Percentiles rank a stretch among this genome's conserved stretches.
These are phyloP conservation scores for Mycena floridula DNA, from an alignment of 768 basidiomycete genomes.

Conservation along the genomic window DNA sequence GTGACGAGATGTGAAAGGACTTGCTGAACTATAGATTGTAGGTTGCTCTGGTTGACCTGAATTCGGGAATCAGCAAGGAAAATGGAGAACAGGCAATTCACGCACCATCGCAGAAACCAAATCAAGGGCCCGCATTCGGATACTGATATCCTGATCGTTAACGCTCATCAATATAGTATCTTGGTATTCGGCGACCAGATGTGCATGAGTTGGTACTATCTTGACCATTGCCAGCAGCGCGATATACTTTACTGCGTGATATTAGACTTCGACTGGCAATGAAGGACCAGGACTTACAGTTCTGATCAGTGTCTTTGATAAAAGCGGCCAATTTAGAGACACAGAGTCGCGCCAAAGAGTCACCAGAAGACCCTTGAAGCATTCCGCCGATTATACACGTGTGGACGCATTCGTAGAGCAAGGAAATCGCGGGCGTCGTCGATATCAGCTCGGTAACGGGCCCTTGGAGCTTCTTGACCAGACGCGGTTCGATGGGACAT, in stretches of 20 bases:
- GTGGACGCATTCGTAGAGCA: conserved; percentile 96
- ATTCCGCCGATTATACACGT: conserved; percentile 98
- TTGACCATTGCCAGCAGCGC: conserved; percentile 92
- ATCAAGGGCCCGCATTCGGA: conserved; percentile 93
- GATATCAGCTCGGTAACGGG: conserved; percentile 95
- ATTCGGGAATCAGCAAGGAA: conserved; percentile 2
- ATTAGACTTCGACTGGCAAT: neutral
- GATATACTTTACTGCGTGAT: conserved; percentile 88
- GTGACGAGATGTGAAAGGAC: conserved; percentile 80
- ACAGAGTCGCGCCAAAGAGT: conserved; percentile 78
- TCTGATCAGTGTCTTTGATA: conserved; percentile 90
- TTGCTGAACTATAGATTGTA: conserved; percentile 88
- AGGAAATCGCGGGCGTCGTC: conserved; percentile 90
- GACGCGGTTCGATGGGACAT: conserved; percentile 85
- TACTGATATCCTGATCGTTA: conserved; percentile 91
- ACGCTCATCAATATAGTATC: conserved; percentile 86
- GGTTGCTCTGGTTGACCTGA: conserved; percentile 76
- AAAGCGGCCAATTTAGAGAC: conserved; percentile 92
- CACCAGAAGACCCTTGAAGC: conserved; percentile 74
- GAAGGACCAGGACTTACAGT: conserved; percentile 52
- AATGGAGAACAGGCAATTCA: conserved; percentile 1
- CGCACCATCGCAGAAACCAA: conserved; percentile 88
- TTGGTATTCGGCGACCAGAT: conserved; percentile 87
- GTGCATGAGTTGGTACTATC: conserved; percentile 88
- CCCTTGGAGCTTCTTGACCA: conserved; percentile 90